A percentile compares a stretch with the other conserved stretches of the same genome.
Evolutionary conservation across 352 stramenopile genomes (phyloP).

Genomic region (Phytophthora pistaciae): DNA sequence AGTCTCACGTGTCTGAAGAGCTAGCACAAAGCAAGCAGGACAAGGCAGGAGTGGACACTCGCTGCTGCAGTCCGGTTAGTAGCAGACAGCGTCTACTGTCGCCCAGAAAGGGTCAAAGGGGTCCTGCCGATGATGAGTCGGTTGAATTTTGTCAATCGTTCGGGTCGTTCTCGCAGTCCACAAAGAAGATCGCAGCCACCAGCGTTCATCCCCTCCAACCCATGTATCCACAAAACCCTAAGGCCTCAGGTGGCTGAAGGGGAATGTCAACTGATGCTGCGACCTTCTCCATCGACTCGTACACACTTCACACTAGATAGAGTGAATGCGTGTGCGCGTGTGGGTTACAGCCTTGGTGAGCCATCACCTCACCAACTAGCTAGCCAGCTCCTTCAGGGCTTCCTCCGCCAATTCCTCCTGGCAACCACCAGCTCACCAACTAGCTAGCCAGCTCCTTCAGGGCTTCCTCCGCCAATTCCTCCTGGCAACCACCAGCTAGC

Average conservation of each 20-base stretch:
- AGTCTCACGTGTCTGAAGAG: too few species aligned
- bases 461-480: conserved; percentile 5
- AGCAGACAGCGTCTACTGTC: conserved; percentile 32
- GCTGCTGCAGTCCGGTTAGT: conserved; percentile 7
- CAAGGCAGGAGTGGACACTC: background rate
- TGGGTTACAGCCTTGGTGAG: conserved; percentile 88
- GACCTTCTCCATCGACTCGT: background rate
- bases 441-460: conserved; percentile 53
- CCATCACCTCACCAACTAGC: conserved; percentile 56
- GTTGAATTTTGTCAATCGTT: conserved; percentile 34
- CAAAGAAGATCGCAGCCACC: background rate
- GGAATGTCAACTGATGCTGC: background rate
- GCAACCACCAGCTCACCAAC: conserved; percentile 50
- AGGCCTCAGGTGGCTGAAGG: background rate
- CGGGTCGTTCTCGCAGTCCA: conserved; percentile 30
- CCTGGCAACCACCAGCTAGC: conserved; percentile 10
- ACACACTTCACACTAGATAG: background rate
- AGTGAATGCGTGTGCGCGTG: conserved; percentile 9
- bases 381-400: conserved; percentile 47
- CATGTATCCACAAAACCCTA: too few species aligned
- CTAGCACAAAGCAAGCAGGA: background rate
- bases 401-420: background rate
- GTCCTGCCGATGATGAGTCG: conserved; percentile 57
- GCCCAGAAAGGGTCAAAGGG: conserved; percentile 19
- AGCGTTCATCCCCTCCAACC: background rate